phyloP scores from a whole-genome alignment of 2,329 filamentous ascomycete species.

The Fusarium siculi region DNA sequence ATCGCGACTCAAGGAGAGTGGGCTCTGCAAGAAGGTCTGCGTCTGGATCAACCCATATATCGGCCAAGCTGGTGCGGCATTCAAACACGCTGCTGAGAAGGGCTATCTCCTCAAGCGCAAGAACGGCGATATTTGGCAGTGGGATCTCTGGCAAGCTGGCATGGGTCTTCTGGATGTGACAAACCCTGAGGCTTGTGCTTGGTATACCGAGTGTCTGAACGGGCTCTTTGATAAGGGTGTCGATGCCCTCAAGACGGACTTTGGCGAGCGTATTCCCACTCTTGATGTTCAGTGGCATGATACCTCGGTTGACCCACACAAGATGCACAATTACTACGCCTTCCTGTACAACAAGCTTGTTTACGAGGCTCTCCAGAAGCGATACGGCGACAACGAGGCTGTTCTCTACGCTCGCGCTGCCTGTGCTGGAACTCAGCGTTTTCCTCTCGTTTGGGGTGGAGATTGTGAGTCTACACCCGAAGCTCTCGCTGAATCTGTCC shows the following conservation, averaged over 20 bases:
- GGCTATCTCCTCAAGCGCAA: conserved; percentile 76
- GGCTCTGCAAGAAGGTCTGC: conserved; percentile 71
- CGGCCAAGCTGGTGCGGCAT: conserved; percentile 74
- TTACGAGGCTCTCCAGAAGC: conserved; percentile 70
- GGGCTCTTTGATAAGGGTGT: conserved; percentile 75
- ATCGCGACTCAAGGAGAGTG: conserved; percentile 69
- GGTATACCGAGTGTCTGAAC: conserved; percentile 72
- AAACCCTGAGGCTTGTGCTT: conserved; percentile 73
- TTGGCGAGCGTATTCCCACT: conserved; percentile 77
- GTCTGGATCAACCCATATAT: conserved; percentile 84
- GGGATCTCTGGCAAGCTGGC: conserved; percentile 81
- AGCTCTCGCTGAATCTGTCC: conserved; percentile 76
- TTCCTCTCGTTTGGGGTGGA: conserved; percentile 78
- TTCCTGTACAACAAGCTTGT: conserved; percentile 77
- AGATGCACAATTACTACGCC: conserved; percentile 84
- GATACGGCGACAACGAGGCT: conserved; percentile 64
- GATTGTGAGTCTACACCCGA: conserved; percentile 80
- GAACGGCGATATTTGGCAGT: conserved; percentile 78
- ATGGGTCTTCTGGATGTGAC: conserved; percentile 82
- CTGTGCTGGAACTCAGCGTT: conserved; percentile 74
- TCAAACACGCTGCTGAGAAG: conserved; percentile 70
- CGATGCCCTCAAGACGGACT: conserved; percentile 80
- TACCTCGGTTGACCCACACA: conserved; percentile 64
- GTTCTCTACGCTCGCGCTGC: conserved; percentile 75
- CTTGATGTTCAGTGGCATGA: conserved; percentile 74